phyloP scores from a whole-genome alignment of 805 yeast species.

The Groenewaldozyma tartarivorans region DNA sequence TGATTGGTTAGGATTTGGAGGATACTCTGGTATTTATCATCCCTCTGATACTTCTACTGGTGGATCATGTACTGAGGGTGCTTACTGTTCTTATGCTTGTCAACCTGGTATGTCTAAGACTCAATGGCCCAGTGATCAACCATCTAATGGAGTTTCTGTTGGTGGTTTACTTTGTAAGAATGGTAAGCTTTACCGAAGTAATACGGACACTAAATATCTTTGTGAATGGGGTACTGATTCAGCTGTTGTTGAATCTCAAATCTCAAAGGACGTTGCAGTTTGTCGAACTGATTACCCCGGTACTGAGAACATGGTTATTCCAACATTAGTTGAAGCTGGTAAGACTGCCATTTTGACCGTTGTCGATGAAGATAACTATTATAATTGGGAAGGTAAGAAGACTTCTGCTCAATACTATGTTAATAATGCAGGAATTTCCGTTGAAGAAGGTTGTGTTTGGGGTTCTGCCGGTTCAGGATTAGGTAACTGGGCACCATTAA shows the following conservation, averaged over 20 bases:
- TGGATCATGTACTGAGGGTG: slow-evolving; percentile 70
- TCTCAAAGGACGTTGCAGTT: slow-evolving; percentile 63
- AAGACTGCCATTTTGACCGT: slow-evolving; percentile 57
- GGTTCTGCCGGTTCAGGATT: slow-evolving; percentile 66
- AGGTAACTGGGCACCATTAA: slow-evolving; percentile 98
- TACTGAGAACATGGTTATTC: slow-evolving; percentile 95
- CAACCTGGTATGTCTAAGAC: slow-evolving; percentile 98
- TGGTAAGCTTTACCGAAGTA: slow-evolving; percentile 79
- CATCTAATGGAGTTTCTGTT: slow-evolving; percentile 77
- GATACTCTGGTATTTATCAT: slow-evolving; percentile 67
- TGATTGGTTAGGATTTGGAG: slow-evolving; percentile 68
- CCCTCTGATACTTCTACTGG: slow-evolving; percentile 46
- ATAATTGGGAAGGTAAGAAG: slow-evolving; percentile 65
- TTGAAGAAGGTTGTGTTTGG: slow-evolving; percentile 92
- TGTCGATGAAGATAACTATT: slow-evolving; percentile 70
- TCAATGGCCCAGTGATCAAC: slow-evolving; percentile 91
- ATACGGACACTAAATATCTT: slow-evolving; percentile 53
- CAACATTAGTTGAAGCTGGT: slow-evolving; percentile 75
- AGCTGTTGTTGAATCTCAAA: slow-evolving; percentile 59
- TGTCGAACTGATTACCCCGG: slow-evolving; percentile 99
- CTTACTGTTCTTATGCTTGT: slow-evolving; percentile 96
- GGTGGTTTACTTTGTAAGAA: slow-evolving; percentile 86
- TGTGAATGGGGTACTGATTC: slow-evolving; percentile 80
- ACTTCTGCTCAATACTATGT: slow-evolving; percentile 97
- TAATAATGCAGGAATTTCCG: slow-evolving; percentile 88